A percentile compares a stretch with the other conserved stretches of the same genome.
Evolutionary conservation across 805 yeast species (phyloP).

Genomic region (Starmerella apis): DNA sequence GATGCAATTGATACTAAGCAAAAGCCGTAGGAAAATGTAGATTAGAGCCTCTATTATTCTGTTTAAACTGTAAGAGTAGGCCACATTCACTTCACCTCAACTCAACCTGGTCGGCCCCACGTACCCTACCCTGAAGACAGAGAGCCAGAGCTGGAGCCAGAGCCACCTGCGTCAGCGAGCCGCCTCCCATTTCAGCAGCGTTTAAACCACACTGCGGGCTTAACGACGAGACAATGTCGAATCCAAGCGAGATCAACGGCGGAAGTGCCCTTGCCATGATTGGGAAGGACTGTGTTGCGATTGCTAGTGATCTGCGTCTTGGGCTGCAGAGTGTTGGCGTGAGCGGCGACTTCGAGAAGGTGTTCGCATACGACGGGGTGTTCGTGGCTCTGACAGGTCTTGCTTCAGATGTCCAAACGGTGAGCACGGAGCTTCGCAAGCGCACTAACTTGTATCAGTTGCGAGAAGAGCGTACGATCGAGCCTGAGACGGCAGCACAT

Average conservation of each 20-base stretch:
- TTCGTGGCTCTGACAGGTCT: slow-evolving; percentile 89
- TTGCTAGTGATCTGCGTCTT: slow-evolving; percentile 87
- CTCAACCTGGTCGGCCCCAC: no score
- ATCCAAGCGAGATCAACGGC: slow-evolving; percentile 39
- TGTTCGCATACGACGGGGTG: slow-evolving; percentile 66
- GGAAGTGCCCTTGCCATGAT: slow-evolving; percentile 98
- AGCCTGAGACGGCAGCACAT: slow-evolving; percentile 89
- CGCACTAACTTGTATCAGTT: slow-evolving; percentile 82
- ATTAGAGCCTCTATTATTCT: no score
- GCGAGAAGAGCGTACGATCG: slow-evolving; percentile 82
- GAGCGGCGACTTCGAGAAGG: slow-evolving; percentile 84
- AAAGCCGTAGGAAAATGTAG: no score
- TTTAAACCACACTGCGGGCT: not conserved
- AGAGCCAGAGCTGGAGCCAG: no score
- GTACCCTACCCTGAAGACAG: not conserved
- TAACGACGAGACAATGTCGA: slow-evolving; percentile 28
- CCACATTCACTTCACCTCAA: no score
- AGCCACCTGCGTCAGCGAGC: not conserved
- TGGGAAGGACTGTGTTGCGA: slow-evolving; percentile 96
- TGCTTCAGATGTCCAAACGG: slow-evolving; percentile 86
- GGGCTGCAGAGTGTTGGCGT: slow-evolving; percentile 92
- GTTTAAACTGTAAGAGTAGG: no score
- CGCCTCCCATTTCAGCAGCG: slow-evolving; percentile 4
- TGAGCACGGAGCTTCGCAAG: slow-evolving; percentile 65
- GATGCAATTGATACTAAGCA: no score